Conservation (phyloP, 2,329 filamentous ascomycete species). For the Hansfordia pulvinata region DNA sequence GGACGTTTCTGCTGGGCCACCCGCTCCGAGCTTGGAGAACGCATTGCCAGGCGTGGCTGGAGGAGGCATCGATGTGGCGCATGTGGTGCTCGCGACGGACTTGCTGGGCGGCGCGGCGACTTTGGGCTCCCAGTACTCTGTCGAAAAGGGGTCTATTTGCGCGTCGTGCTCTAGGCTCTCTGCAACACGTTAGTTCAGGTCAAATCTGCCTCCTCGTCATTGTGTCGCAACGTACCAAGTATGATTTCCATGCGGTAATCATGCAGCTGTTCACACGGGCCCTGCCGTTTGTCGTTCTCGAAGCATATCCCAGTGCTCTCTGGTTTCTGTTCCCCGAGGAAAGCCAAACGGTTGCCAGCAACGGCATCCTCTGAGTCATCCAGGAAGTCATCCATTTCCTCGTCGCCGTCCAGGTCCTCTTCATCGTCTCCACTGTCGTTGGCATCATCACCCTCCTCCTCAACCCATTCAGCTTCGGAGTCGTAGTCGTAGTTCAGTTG, state of each 20-base stretch:
- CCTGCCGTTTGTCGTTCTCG: conserved; percentile 43
- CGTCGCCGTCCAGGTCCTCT: conserved; percentile 54
- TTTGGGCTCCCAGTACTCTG: conserved; percentile 61
- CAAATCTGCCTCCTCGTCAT: conserved; percentile 6
- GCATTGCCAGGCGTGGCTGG: conserved; percentile 7
- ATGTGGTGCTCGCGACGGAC: too few relatives aligned
- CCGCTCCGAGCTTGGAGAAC: conserved; percentile 5
- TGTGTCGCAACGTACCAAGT: conserved; percentile 37
- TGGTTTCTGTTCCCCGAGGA: conserved; percentile 54
- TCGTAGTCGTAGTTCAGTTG: conserved; percentile 72
- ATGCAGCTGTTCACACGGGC: conserved; percentile 33
- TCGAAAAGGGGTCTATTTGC: conserved; percentile 73
- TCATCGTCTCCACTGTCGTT: conserved; percentile 55
- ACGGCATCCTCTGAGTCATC: conserved; percentile 66
- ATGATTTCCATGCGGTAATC: conserved; percentile 65
- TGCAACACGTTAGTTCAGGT: conserved; percentile 13
- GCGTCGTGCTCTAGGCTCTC: conserved; percentile 33
- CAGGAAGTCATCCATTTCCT: conserved; percentile 81
- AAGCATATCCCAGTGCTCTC: conserved; percentile 73
- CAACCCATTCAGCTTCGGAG: conserved; percentile 73
- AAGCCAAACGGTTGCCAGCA: conserved; percentile 20
- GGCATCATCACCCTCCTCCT: conserved; percentile 47
- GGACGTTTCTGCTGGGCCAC: conserved; percentile 5
- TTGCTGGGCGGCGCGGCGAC: too few relatives aligned
- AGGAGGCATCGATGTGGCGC: conserved; percentile 10